Conservation (phyloP, 2,329 filamentous ascomycete genomes). For the Aspergillus sp. region DNA sequence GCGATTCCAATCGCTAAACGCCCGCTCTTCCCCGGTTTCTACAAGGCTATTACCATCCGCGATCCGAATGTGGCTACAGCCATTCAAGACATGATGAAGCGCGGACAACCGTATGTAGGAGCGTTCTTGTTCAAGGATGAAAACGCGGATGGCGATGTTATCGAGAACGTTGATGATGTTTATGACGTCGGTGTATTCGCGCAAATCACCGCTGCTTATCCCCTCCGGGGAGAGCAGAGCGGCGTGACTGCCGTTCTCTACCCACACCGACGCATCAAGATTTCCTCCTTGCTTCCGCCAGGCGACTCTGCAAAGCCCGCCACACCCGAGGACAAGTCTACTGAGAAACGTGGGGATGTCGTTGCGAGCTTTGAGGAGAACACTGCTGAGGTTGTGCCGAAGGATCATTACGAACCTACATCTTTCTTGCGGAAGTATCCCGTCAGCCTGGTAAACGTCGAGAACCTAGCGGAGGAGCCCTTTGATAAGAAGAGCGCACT, state of each 20-base stretch:
- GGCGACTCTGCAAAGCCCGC: constrained; percentile 39
- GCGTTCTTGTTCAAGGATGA: constrained; percentile 98
- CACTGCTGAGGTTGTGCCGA: constrained; percentile 61
- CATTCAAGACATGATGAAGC: constrained; percentile 94
- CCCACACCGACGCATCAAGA: constrained; percentile 89
- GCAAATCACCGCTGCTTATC: constrained; percentile 95
- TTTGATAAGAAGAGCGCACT: constrained; percentile 88
- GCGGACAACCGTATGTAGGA: constrained; percentile 95
- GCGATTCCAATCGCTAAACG: constrained; percentile 94
- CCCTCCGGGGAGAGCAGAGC: constrained; percentile 78
- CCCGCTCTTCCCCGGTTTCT: constrained; percentile 95
- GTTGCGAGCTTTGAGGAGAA: constrained; percentile 96
- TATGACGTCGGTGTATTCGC: constrained; percentile 97
- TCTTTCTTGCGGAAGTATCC: constrained; percentile 89
- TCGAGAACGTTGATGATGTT: constrained; percentile 86
- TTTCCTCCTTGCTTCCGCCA: constrained; percentile 81
- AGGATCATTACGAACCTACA: constrained; percentile 77
- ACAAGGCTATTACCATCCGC: constrained; percentile 96
- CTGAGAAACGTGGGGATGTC: constrained; percentile 85
- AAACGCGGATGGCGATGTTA: constrained; percentile 89
- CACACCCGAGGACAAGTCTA: constrained; percentile 45
- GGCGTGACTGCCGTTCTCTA: constrained; percentile 93
- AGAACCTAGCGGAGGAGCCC: constrained; percentile 86
- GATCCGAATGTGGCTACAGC: constrained; percentile 89
- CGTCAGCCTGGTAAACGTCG: constrained; percentile 92